These are phyloP conservation scores for Candida qinlingensis DNA, from an alignment of 805 yeast species.

Conservation along the genomic window DNA sequence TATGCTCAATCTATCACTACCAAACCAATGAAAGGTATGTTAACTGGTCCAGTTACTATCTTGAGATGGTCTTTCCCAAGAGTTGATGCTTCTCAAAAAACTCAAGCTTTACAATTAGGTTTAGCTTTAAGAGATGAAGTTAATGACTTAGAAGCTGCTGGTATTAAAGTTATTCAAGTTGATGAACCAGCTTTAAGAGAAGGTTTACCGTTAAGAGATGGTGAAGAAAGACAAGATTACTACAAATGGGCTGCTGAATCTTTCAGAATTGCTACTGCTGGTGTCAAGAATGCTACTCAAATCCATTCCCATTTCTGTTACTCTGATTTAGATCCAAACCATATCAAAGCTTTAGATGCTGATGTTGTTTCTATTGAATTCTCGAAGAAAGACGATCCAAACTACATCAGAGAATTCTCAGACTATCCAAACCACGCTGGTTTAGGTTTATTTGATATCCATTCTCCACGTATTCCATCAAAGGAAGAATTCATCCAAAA, in stretches of 20 bases:
- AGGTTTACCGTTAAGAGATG: slow-evolving; percentile 98
- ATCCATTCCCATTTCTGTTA: slow-evolving; percentile 99
- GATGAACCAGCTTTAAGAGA: slow-evolving; percentile 99
- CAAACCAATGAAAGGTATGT: slow-evolving; percentile 99
- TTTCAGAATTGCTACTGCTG: slow-evolving; percentile 98
- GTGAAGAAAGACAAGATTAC: slow-evolving; percentile 94
- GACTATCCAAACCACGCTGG: slow-evolving; percentile 99
- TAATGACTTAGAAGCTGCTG: slow-evolving; percentile 95
- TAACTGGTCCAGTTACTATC: slow-evolving; percentile 99
- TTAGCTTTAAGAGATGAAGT: slow-evolving; percentile 98
- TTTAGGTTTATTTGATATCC: slow-evolving; percentile 97
- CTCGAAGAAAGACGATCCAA: slow-evolving; percentile 99
- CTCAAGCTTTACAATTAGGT: slow-evolving; percentile 95
- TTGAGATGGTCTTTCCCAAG: slow-evolving; percentile 99
- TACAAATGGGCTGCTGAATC: slow-evolving; percentile 99
- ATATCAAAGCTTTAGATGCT: slow-evolving; percentile 98
- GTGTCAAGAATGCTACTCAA: slow-evolving; percentile 92
- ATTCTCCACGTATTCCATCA: slow-evolving; percentile 99
- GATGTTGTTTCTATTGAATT: slow-evolving; percentile 99
- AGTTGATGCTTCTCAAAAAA: slow-evolving; percentile 90
- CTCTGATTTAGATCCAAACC: slow-evolving; percentile 99
- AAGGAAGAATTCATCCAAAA: slow-evolving; percentile 93
- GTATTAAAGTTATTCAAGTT: slow-evolving; percentile 96
- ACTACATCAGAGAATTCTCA: slow-evolving; percentile 95
- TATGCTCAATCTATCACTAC: slow-evolving; percentile 95